Evolutionary conservation across 2,329 filamentous ascomycete genomes (phyloP).

Genomic region (Aciculosporium take): DNA sequence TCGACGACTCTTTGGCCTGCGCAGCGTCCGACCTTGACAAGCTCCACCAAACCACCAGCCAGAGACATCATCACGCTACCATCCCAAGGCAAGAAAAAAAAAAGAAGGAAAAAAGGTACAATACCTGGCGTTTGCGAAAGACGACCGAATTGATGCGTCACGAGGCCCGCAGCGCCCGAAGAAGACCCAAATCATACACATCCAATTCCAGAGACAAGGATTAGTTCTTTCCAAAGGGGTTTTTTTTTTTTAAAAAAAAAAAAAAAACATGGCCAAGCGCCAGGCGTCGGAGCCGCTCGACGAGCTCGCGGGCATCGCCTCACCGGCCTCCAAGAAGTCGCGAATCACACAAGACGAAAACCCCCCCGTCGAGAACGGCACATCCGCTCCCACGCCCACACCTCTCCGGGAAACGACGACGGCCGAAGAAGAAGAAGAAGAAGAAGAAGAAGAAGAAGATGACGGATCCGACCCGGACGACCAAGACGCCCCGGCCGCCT

Average conservation of each 20-base stretch:
- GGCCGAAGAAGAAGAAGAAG: slow-evolving; percentile 16
- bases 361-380: slow-evolving; percentile 19
- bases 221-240: no score
- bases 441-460: slow-evolving; percentile 14
- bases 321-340: slow-evolving; percentile 45
- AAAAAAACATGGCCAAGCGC: slow-evolving; percentile 33
- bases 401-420: slow-evolving; percentile 8
- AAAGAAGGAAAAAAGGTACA: background rate
- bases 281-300: slow-evolving; percentile 47
- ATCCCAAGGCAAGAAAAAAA: background rate
- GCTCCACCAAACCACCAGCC: background rate
- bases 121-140: background rate
- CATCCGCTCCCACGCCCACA: slow-evolving; percentile 14
- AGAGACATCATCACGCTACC: background rate
- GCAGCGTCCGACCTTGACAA: background rate
- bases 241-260: no score
- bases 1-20: slow-evolving; percentile 5
- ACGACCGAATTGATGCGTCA: background rate
- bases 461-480: slow-evolving; percentile 27
- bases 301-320: slow-evolving; percentile 37
- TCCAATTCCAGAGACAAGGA: background rate
- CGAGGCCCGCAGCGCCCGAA: background rate
- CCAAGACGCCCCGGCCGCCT: slow-evolving; percentile 22
- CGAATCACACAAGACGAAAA: slow-evolving; percentile 33
- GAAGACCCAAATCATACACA: background rate